phyloP scores from a whole-genome alignment of 208 protist species.

The Strigomonas galati region DNA sequence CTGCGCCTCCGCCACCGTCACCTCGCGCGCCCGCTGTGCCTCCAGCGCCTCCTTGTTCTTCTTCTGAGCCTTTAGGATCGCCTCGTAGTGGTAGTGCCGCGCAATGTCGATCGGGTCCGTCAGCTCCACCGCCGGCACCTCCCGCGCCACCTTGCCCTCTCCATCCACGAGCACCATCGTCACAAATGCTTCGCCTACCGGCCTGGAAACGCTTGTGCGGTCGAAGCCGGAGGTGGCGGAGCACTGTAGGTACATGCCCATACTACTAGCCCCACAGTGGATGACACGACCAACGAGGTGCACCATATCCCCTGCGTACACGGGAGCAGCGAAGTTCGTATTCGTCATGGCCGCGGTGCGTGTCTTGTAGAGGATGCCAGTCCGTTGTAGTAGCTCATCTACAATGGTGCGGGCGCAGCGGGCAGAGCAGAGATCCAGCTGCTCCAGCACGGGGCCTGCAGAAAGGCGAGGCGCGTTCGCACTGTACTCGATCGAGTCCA shows the following conservation, averaged over 20 bases:
- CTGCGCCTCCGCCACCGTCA: conserved; percentile 49
- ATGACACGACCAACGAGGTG: conserved; percentile 67
- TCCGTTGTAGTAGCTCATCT: conserved; percentile 15
- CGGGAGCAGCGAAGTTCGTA: conserved; percentile 66
- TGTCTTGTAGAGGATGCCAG: conserved; percentile 25
- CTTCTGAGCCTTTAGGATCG: conserved; percentile 39
- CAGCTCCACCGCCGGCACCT: conserved; percentile 76
- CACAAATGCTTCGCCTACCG: conserved; percentile 74
- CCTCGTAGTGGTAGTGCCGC: conserved; percentile 50
- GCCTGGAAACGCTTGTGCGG: conserved; percentile 18
- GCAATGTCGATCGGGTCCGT: conserved; percentile 56
- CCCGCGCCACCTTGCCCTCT: conserved; percentile 61
- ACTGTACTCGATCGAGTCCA: conserved; percentile 18
- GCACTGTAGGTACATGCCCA: conserved; percentile 78
- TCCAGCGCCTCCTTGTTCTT: conserved; percentile 23
- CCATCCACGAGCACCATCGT: conserved; percentile 82
- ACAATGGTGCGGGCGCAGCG: conserved; percentile 37
- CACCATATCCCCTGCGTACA: conserved; percentile 82
- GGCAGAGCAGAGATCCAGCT: conserved; percentile 85
- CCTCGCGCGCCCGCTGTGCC: conserved; percentile 15
- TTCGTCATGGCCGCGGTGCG: conserved; percentile 80
- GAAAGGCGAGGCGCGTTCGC: conserved; percentile 40
- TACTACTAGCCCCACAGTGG: conserved; percentile 70
- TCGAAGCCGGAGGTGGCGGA: conserved; percentile 51
- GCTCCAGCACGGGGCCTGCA: conserved; percentile 69